A percentile compares a stretch with the other conserved stretches of the same genome.
phyloP scores from a whole-genome alignment of 177 flowering plant species.

The Vitis hybrid region DNA sequence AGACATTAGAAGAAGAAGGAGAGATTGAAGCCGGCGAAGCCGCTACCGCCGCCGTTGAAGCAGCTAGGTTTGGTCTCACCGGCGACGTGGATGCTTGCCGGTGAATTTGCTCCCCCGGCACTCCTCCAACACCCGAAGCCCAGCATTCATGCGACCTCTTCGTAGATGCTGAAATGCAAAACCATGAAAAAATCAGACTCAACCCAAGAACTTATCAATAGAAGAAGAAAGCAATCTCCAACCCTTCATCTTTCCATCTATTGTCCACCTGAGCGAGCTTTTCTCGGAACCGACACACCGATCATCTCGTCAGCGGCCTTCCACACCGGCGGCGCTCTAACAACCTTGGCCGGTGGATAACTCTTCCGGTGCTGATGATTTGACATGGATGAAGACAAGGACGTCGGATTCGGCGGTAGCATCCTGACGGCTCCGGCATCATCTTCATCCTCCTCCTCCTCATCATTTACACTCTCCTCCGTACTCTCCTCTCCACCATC shows the following conservation, averaged over 20 bases:
- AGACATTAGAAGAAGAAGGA: conserved; percentile 76
- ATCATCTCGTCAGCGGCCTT: conserved; percentile 88
- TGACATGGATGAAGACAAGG: conserved; percentile 28
- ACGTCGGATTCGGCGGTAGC: conserved; percentile 46
- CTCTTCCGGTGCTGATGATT: conserved; percentile 57
- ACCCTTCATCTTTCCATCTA: background rate
- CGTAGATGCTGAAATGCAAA: conserved; percentile 59
- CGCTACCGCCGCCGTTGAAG: conserved; percentile 17
- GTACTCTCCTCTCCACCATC: conserved; percentile 73
- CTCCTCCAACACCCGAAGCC: conserved; percentile 45
- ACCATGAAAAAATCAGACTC: conserved; percentile 5
- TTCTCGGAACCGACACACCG: conserved; percentile 85
- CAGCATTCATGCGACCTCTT: conserved; percentile 85
- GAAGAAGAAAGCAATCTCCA: background rate
- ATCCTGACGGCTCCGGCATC: conserved; percentile 38
- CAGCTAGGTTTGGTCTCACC: conserved; percentile 37
- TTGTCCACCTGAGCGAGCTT: conserved; percentile 90
- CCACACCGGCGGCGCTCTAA: conserved; percentile 58
- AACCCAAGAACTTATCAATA: background rate
- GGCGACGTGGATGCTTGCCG: conserved; percentile 82
- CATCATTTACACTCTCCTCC: conserved; percentile 80
- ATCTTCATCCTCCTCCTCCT: conserved; percentile 72
- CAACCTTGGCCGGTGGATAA: conserved; percentile 52
- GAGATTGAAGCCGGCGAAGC: conserved; percentile 58
- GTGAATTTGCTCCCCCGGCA: conserved; percentile 46